phyloP scores from a whole-genome alignment of 108 stramenopile species.

The Nannochloropsis gaditana region DNA sequence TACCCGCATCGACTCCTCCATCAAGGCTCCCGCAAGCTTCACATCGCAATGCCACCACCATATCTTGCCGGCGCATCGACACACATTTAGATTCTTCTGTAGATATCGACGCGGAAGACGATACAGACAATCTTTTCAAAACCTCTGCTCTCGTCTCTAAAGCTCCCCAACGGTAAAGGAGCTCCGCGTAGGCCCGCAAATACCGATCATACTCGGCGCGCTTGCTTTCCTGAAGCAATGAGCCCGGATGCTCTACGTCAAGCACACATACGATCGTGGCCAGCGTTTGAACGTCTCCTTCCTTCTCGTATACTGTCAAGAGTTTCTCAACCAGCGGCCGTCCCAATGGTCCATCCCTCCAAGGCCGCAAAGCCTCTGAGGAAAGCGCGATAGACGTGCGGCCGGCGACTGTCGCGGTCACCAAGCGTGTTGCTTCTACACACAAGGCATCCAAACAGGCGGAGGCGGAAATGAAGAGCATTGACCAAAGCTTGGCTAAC shows the following conservation, averaged over 20 bases:
- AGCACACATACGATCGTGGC: conserved; percentile 13
- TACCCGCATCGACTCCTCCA: background rate
- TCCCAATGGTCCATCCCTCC: background rate
- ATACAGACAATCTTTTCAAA: background rate
- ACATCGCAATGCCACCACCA: background rate
- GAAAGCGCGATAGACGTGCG: background rate
- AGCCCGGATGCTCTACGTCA: background rate
- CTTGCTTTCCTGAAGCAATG: background rate
- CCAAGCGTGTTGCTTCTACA: background rate
- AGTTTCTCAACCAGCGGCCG: background rate
- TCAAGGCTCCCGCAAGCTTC: background rate
- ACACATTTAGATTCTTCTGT: too few relatives aligned
- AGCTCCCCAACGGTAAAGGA: background rate
- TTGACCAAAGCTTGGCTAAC: background rate
- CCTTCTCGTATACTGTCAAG: background rate
- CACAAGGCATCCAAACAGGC: background rate
- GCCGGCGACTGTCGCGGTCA: background rate
- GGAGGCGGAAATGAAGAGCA: background rate
- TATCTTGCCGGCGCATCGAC: background rate
- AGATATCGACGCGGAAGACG: background rate
- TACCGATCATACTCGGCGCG: background rate
- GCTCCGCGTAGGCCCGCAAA: conserved; percentile 1
- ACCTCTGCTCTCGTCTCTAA: conserved; percentile 16
- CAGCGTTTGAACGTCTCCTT: background rate
- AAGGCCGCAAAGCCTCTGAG: background rate